Conservation (phyloP, 129 eudicot genomes). For the Logfia minima region DNA sequence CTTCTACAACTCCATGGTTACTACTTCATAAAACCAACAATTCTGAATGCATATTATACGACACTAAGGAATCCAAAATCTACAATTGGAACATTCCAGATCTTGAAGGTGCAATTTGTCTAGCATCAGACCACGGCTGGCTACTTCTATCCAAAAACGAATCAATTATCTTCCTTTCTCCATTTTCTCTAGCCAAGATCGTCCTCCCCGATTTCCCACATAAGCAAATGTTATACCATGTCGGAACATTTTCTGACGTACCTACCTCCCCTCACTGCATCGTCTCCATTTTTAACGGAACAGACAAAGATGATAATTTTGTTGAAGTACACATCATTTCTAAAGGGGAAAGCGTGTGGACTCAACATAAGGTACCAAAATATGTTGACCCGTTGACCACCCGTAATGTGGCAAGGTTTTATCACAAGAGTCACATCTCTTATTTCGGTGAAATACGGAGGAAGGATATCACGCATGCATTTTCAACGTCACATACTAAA, state of each 20-base stretch:
- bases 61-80: conserved; percentile 7
- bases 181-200: conserved; percentile 35
- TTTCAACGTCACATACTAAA: too few species aligned
- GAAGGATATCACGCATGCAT: too few species aligned
- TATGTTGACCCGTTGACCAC: accelerated
- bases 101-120: conserved; percentile 26
- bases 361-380: neutral
- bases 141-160: conserved; percentile 25
- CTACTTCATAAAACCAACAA: conserved; percentile 7
- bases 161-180: conserved; percentile 37
- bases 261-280: conserved; percentile 38
- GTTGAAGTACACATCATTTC: conserved; percentile 31
- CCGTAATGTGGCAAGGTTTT: neutral
- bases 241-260: conserved; percentile 33
- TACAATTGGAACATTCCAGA: conserved; percentile 34
- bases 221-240: neutral
- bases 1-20: conserved; percentile 25
- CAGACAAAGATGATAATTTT: neutral
- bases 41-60: conserved; percentile 18
- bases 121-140: conserved; percentile 46
- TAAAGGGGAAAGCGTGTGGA: conserved; percentile 30
- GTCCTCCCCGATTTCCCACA: conserved; percentile 40
- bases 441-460: too few species aligned
- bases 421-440: too few species aligned
- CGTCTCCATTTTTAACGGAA: conserved; percentile 21